These are phyloP conservation scores for Acanthamoeba pearcei DNA, from an alignment of 208 protist species.

Conservation along the genomic window DNA sequence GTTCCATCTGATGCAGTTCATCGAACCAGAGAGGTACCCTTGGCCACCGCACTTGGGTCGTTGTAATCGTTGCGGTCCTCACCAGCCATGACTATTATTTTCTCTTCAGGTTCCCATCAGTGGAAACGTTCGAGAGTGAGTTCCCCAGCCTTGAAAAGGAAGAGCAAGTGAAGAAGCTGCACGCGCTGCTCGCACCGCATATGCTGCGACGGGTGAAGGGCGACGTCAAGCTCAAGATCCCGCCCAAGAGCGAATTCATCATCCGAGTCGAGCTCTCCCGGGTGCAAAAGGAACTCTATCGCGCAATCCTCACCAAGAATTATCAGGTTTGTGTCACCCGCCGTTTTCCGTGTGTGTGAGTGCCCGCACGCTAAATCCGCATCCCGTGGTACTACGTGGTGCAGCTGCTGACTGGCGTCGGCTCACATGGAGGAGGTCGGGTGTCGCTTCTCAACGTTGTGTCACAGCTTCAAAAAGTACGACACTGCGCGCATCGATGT, in stretches of 20 bases:
- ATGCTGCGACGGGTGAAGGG: slow-evolving; percentile 89
- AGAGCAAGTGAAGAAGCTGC: slow-evolving; percentile 71
- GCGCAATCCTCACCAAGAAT: slow-evolving; percentile 90
- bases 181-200: slow-evolving; percentile 84
- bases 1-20: slow-evolving; percentile 92
- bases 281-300: slow-evolving; percentile 91
- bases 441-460: slow-evolving; percentile 89
- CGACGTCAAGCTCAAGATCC: slow-evolving; percentile 89
- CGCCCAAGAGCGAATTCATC: slow-evolving; percentile 86
- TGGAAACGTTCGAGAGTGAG: slow-evolving; percentile 58
- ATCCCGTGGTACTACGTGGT: background rate
- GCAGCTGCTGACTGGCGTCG: slow-evolving; percentile 64
- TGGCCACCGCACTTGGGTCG: background rate
- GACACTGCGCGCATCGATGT: background rate
- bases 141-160: slow-evolving; percentile 70
- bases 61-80: background rate
- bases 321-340: slow-evolving; percentile 73
- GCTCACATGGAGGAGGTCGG: slow-evolving; percentile 73
- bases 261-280: slow-evolving; percentile 82
- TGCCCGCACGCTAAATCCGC: no score
- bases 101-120: slow-evolving; percentile 48
- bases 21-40: slow-evolving; percentile 58
- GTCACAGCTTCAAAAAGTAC: slow-evolving; percentile 92
- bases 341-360: slow-evolving; percentile 2
- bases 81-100: no score